Evolutionary conservation across 2,329 filamentous ascomycete species (phyloP), one percentile per base, ranked within the genome.

Genomic region (Volutella citrinella): DNA sequence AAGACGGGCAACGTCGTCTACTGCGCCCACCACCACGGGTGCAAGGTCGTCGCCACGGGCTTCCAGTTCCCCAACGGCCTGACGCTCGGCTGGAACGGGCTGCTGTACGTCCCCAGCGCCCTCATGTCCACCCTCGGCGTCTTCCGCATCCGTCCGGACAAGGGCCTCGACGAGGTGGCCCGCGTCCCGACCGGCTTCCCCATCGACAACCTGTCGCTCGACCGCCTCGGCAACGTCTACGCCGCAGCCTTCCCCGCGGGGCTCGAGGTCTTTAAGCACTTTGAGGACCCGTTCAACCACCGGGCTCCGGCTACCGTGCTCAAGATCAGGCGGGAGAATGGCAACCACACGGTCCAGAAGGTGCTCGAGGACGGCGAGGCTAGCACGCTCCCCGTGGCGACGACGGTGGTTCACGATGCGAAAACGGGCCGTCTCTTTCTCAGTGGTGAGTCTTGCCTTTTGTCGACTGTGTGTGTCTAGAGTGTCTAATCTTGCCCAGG

Each of bases 51-150:
- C 1, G 44, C 43, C 1, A 18, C 26, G 2, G 47, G 52, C 8
- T 43, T 56, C 4, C 36, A 39, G 10, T 55, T 49, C 26, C 59
- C 61, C 19, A 64, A 64, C 25, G 59, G 61, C 1, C 42, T 63
- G 3, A 37, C 36, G 2, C 42, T 18, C 3, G 47, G 45, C 15
- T 37, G 34, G 7, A 51, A 56, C 11, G 52, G 50, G 6, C 43
- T 52, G 1, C 21, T 64, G 9, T 64, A 61, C 27, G 46, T 63
- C 2, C 60, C 60, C 0, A 50, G 48, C 35, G 47, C 53, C 0
- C 28, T 52, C 3, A 25, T 36, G 0, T 55, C 55, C 0, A 44
- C 19, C 5, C 26, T 61, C 5, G 18, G 13, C 17, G 30, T 52
- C 9, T 52, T 35, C 33, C 35, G 36, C 5, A 14, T 32, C 8